Percentiles rank a stretch among this genome's conserved stretches.
Conservation (phyloP, 2,329 filamentous ascomycete species). For the Fusarium irregulare region DNA sequence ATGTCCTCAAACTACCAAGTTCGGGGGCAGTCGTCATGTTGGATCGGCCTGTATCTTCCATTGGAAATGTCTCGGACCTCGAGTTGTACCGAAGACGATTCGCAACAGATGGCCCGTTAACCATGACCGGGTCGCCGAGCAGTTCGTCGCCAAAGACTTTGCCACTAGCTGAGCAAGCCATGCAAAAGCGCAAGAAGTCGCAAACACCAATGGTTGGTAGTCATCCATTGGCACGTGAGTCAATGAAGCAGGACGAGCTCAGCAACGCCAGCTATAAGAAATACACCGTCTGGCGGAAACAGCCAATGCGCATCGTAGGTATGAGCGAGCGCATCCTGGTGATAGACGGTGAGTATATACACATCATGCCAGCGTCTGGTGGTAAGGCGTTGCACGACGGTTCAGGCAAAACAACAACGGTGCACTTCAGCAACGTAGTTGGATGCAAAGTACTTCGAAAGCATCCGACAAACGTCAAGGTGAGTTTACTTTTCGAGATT, state of each 20-base stretch:
- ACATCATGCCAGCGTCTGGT: slow-evolving; percentile 79
- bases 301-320: slow-evolving; percentile 82
- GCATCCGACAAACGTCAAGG: slow-evolving; percentile 84
- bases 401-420: slow-evolving; percentile 78
- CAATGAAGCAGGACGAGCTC: slow-evolving; percentile 68
- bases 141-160: slow-evolving; percentile 76
- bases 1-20: slow-evolving; percentile 80
- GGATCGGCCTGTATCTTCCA: slow-evolving; percentile 82
- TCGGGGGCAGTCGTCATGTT: slow-evolving; percentile 80
- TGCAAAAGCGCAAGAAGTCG: slow-evolving; percentile 62
- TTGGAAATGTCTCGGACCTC: slow-evolving; percentile 79
- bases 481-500: slow-evolving; percentile 51
- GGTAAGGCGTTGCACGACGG: slow-evolving; percentile 74
- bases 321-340: slow-evolving; percentile 80
- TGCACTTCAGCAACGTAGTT: slow-evolving; percentile 84
- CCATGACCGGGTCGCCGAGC: slow-evolving; percentile 75
- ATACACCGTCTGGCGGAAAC: slow-evolving; percentile 84
- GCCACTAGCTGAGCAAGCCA: slow-evolving; percentile 59
- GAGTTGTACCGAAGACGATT: slow-evolving; percentile 82
- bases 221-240: slow-evolving; percentile 75
- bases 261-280: slow-evolving; percentile 74
- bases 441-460: slow-evolving; percentile 84
- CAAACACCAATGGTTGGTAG: slow-evolving; percentile 64
- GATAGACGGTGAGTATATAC: slow-evolving; percentile 87
- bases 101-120: slow-evolving; percentile 77